Conservation (phyloP, 2,329 filamentous ascomycete genomes). For the Alternaria novae-zelandiae region DNA sequence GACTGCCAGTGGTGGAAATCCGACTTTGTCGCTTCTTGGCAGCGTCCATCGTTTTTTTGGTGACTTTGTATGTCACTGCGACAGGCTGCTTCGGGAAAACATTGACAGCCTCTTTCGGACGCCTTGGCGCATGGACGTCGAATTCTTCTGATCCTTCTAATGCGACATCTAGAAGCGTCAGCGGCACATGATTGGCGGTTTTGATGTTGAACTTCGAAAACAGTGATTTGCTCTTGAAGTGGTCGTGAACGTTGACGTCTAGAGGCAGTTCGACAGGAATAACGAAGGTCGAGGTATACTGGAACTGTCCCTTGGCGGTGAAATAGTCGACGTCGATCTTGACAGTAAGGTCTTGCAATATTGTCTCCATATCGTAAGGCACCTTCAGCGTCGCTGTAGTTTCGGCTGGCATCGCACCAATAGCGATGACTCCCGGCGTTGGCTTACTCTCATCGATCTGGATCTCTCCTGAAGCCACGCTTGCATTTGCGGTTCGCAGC, state of each 20-base stretch:
- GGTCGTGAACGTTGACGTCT: constrained; percentile 94
- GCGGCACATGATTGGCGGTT: constrained; percentile 75
- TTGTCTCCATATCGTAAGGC: constrained; percentile 84
- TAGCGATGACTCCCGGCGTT: constrained; percentile 55
- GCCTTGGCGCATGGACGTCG: constrained; percentile 64
- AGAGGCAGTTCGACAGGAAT: constrained; percentile 79
- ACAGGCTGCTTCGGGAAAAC: constrained; percentile 84
- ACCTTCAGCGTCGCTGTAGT: constrained; percentile 66
- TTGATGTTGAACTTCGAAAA: constrained; percentile 93
- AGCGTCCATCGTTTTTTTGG: constrained; percentile 54
- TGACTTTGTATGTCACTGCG: constrained; percentile 80
- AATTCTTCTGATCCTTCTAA: constrained; percentile 75
- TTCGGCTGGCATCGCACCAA: constrained; percentile 53
- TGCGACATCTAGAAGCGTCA: constrained; percentile 74
- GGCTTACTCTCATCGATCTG: constrained; percentile 52
- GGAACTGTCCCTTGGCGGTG: constrained; percentile 70
- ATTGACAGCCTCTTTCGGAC: constrained; percentile 56
- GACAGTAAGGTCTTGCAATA: constrained; percentile 72
- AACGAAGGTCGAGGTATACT: constrained; percentile 66
- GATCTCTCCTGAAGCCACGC: constrained; percentile 51
- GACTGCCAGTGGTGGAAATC: constrained; percentile 42
- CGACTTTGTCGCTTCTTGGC: constrained; percentile 31
- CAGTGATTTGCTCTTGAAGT: constrained; percentile 82
- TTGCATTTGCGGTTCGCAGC: constrained; percentile 60
- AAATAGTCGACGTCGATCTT: constrained; percentile 78